Conservation (phyloP, 805 yeast species). For the Candida glaebosa region DNA sequence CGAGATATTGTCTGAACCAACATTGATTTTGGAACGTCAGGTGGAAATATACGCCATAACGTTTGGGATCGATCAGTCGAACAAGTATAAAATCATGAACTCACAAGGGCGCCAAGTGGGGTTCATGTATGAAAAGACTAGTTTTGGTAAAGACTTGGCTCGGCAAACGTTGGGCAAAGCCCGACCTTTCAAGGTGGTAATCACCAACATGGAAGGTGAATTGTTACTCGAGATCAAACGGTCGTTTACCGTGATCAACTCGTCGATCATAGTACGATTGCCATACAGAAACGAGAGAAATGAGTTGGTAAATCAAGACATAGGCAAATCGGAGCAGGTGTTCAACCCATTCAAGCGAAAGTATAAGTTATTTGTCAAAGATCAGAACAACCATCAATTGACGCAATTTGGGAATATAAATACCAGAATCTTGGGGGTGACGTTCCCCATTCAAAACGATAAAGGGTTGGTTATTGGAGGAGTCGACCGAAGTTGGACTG, state of each 20-base stretch:
- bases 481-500: slow-evolving; percentile 93
- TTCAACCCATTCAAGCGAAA: slow-evolving; percentile 95
- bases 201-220: slow-evolving; percentile 62
- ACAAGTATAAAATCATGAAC: slow-evolving; percentile 70
- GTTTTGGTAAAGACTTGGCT: slow-evolving; percentile 61
- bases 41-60: slow-evolving; percentile 84
- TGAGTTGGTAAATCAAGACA: slow-evolving; percentile 37
- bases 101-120: slow-evolving; percentile 74
- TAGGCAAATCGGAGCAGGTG: slow-evolving; percentile 87
- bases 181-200: slow-evolving; percentile 80
- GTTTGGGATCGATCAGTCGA: slow-evolving; percentile 89
- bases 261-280: slow-evolving; percentile 70
- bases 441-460: slow-evolving; percentile 70
- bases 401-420: slow-evolving; percentile 86
- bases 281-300: slow-evolving; percentile 47
- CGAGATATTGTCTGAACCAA: slow-evolving; percentile 2
- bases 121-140: slow-evolving; percentile 78
- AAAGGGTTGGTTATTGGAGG: slow-evolving; percentile 60
- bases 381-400: slow-evolving; percentile 38
- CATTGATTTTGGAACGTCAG: slow-evolving; percentile 28
- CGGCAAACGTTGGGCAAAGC: slow-evolving; percentile 82
- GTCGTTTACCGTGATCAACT: slow-evolving; percentile 84
- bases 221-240: slow-evolving; percentile 64
- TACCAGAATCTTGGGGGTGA: slow-evolving; percentile 81
- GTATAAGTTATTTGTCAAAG: slow-evolving; percentile 69